Conservation (phyloP, 495 filamentous ascomycete species). For the Xylaria curta region DNA sequence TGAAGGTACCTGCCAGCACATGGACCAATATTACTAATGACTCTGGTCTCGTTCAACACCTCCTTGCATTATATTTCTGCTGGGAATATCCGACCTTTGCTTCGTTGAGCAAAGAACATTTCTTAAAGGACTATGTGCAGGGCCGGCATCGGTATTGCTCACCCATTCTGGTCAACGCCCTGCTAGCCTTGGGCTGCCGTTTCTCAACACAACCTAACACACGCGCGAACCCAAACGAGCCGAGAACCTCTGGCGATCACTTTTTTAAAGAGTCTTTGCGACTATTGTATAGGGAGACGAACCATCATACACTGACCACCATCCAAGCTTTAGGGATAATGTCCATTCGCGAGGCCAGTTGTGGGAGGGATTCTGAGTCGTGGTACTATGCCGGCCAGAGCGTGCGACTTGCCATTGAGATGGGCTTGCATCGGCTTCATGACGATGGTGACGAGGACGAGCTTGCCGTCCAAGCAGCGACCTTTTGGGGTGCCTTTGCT, state of each 20-base stretch:
- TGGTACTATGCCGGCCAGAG: conserved; percentile 72
- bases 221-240: conserved; percentile 64
- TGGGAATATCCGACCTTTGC: conserved; percentile 83
- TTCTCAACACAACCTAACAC: conserved; percentile 72
- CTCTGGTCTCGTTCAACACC: conserved; percentile 62
- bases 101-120: conserved; percentile 73
- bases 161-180: conserved; percentile 74
- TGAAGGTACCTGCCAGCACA: conserved; percentile 45
- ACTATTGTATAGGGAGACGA: conserved; percentile 61
- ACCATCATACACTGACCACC: conserved; percentile 72
- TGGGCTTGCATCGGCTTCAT: conserved; percentile 63
- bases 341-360: conserved; percentile 69
- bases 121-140: conserved; percentile 66
- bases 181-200: conserved; percentile 74
- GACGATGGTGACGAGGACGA: conserved; percentile 57
- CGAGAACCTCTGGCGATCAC: conserved; percentile 70
- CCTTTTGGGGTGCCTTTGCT: conserved; percentile 75
- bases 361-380: conserved; percentile 68
- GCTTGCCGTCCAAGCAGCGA: conserved; percentile 67
- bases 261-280: conserved; percentile 73
- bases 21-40: conserved; percentile 72
- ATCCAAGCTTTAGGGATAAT: conserved; percentile 81
- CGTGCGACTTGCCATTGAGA: conserved; percentile 68
- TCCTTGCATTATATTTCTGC: conserved; percentile 75
- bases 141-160: conserved; percentile 70